These are phyloP conservation scores for Coprinellus micaceus DNA, from an alignment of 768 basidiomycete genomes.

Conservation along the genomic window DNA sequence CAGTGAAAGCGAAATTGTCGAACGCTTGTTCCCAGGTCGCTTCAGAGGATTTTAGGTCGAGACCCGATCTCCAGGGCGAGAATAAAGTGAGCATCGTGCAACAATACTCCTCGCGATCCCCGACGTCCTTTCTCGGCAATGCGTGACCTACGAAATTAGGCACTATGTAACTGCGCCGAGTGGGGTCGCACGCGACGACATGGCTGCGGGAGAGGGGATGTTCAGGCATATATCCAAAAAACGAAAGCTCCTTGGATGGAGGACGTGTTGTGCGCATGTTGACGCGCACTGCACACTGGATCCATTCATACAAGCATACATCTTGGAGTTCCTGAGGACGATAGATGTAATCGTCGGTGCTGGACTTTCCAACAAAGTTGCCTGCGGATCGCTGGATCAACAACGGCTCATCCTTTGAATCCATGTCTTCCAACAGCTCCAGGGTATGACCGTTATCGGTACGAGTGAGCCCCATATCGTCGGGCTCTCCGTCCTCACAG, in stretches of 20 bases:
- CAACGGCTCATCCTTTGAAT: neutral
- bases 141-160: neutral
- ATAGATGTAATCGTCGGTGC: neutral
- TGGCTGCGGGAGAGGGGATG: neutral
- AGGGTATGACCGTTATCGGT: no score
- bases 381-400: neutral
- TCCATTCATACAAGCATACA: neutral
- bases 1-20: slow-evolving; percentile 14
- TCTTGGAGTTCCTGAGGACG: neutral
- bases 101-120: no score
- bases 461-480: neutral
- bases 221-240: neutral
- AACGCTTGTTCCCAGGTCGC: slow-evolving; percentile 23
- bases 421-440: neutral
- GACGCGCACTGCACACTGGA: neutral
- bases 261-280: neutral
- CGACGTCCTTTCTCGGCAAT: neutral
- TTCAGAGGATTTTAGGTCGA: slow-evolving; percentile 16
- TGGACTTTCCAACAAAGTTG: neutral
- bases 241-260: no score
- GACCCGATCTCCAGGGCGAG: slow-evolving; percentile 23
- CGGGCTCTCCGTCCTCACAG: no score
- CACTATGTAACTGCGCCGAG: neutral
- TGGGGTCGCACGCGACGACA: neutral
- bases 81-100: slow-evolving; percentile 28